Base-by-base conservation (phyloP, 2,329 filamentous ascomycete species). In the Ophiosphaerella korrae region DNA sequence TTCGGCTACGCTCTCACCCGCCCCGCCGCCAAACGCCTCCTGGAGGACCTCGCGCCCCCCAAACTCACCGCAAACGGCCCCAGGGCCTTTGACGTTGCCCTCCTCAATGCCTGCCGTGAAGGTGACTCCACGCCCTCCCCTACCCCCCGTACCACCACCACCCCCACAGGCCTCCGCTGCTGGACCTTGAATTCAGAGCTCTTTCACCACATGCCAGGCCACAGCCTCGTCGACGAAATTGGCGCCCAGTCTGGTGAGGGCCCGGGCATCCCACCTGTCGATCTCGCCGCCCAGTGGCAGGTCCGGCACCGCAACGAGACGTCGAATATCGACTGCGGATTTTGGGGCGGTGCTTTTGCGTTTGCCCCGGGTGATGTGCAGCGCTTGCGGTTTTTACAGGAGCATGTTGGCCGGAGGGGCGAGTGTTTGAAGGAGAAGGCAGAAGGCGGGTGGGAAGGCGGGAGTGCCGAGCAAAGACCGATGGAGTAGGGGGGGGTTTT, bases 1-100 rank as follows among this genome's bases (percentile, higher is more conserved):
- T 78, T 78, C 49, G 75, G 71, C 44, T 78, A 76, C 54, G 76
- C 75, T 12, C 61, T 78, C 7, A 77, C 75, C 1, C 72, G 75
- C 26, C 44, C 63, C 13, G 69, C 74, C 9, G 76, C 76, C 9
- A 58, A 68, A 42, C 72, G 70, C 21, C 60, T 78, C 1, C 63
- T 77, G 24, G 58, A 60, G 40, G 72, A 77, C 29, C 69, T 77
- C 39, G 75, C 76, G 2, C 68, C 71, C 2, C 52, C 67, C 1
- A 65, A 63, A 38, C 55, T 71, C 8, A 57, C 37, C 12, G 56
- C 62, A 13, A 56, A 63, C 31, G 66, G 69, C 3, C 58, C 70
- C 8, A 60, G 67, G 39, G 76, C 76, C 23, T 78, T 75, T 58
- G 76, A 78, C 42, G 74, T 78, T 9, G 71, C 74, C 1, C 68